Evolutionary conservation across 495 filamentous ascomycete genomes (phyloP), one percentile per base, ranked within the genome.

Genomic region (Neurospora sp.): DNA sequence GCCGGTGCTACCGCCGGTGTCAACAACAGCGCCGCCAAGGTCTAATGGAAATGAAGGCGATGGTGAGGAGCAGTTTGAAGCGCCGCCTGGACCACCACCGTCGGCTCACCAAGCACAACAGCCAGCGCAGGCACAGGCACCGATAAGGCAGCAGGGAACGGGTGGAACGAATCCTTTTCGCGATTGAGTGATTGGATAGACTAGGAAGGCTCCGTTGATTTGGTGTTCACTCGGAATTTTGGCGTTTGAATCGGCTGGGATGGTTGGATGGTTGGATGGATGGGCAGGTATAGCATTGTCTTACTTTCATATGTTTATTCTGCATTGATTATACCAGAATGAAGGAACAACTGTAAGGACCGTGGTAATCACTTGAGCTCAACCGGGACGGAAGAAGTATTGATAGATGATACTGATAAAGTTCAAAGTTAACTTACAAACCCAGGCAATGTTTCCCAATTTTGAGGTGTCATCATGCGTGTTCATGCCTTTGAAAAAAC

Each of bases 71-170:
- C 84, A 84, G n/a, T 82, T 81, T 73, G 79, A 78, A 35, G 82
- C 85, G 2, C 84, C 86, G 12, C 71, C 83, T 16, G 85, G 85
- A 69, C 84, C 86, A 10, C 85, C 86, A 8, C 84, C 72, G 39
- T 46, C 70, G 14, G 39, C 39, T 5, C 35, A 35, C 10, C 74
- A 42, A 11, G 81, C 82, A 12, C 84, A 75, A 35, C 31, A 35
- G 31, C 31, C 31, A 35, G 66, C 41, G 4, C 11, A 39, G 7
- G 81, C 81, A 14, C 84, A 75, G 42, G 69, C 39, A 9, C 11
- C 71, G 5, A 46, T 73, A 35, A 75, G 31, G 41, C 71, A 73
- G 12, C 69, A 79, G 70, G 73, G 70, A 7, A 78, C 77, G 6
- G 78, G 78, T 8, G 78, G 72, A 23, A 76, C 41, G 54, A 78